Evolutionary conservation across 1,139 yeast species (phyloP), one percentile per base, ranked within the genome.

Genomic region (Yamadazyma spencermartinsiae): DNA sequence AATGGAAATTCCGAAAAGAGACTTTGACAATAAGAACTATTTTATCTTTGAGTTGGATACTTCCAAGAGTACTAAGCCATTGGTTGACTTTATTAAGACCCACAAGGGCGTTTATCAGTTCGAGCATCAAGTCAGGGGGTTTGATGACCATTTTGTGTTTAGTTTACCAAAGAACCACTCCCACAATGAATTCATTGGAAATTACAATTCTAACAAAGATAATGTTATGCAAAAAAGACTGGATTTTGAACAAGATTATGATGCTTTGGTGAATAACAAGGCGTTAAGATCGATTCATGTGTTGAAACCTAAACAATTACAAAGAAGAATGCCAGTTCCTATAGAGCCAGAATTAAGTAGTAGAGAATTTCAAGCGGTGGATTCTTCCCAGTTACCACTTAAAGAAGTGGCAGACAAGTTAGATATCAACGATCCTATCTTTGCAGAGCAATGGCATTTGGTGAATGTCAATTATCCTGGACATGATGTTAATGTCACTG

Each of bases 401-500:
- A 28, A 61, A 23, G 66, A 69, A 12, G 79, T 77, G 0, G 67
- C 73, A 43, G 69, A 76, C n/a, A 65, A 72, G 42, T 74, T 89
- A 40, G 66, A 61, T 9, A 92, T 92, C 38, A 58, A 73, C 16
- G 99, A 92, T 61, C 98, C 98, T 0, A 65, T 75, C 12, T 92
- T 94, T 55, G 58, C 64, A 8, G 71, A 76, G 33, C 99, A 94
- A 61, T 94, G 99, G 99, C 97, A 92, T 61, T 63, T 94, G 21
- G 62, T 85, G 32, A 94, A 94, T 55, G 68, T 87, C 0, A 58
- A 61, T 2, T 79, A 67, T 49, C 87, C 87, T 0, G 95, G 95
- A 0, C 74, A 88, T 51, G 98, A 92, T 56, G 80, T 92, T 37
- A 92, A 94, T 55, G 94, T 88, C 10, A 68, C 88, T 1, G 94